Evolutionary conservation across 2,329 filamentous ascomycete genomes (phyloP).

Genomic region (Aspergillus sergii): DNA sequence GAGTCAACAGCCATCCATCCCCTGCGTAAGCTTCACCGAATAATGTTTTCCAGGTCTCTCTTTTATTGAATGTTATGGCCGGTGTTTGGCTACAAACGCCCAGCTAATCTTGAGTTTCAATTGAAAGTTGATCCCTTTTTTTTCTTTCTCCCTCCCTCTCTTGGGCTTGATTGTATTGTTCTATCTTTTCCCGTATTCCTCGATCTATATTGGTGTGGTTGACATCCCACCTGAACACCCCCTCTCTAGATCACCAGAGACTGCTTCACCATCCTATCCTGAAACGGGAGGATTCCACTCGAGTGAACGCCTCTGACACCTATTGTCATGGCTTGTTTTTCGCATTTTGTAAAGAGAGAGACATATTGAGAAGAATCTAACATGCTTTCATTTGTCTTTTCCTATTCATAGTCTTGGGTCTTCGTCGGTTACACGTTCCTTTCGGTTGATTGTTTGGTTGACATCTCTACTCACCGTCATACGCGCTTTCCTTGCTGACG

Average conservation of each 20-base stretch:
- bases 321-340: constrained; percentile 18
- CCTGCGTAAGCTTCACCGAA: constrained; percentile 8
- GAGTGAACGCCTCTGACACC: constrained; percentile 17
- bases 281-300: constrained; percentile 20
- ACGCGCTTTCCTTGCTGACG: neutral
- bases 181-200: neutral
- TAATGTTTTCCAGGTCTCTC: constrained; percentile 1
- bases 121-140: neutral
- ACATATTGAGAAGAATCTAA: constrained; percentile 10
- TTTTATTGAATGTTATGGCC: neutral
- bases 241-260: neutral
- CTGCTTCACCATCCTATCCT: constrained; percentile 25
- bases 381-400: constrained; percentile 9
- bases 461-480: neutral
- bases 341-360: constrained; percentile 6
- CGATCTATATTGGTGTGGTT: neutral
- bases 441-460: neutral
- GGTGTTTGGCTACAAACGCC: constrained; percentile 4
- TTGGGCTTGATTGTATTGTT: neutral
- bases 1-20: constrained; percentile 6
- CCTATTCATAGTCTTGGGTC: neutral
- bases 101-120: neutral
- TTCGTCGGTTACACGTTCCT: constrained; percentile 1
- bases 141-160: neutral
- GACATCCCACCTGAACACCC: neutral